These are phyloP conservation scores for Schizophyllum commune DNA, from an alignment of 1,284 basidiomycete species.

Conservation along the genomic window DNA sequence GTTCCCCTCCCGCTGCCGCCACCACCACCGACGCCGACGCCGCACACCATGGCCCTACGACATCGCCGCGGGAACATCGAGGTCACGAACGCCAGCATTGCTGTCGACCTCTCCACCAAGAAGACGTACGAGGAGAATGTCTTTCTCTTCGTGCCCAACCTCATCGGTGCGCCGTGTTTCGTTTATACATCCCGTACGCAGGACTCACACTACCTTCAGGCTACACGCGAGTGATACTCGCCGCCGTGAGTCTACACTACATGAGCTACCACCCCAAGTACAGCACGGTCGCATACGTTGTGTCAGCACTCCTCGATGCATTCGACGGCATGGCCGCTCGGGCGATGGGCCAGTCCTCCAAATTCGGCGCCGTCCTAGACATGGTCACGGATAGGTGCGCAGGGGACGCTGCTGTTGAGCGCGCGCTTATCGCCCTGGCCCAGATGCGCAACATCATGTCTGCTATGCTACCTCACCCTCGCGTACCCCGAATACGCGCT, in stretches of 20 bases:
- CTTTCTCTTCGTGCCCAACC: constrained; percentile 93
- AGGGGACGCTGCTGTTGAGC: background rate
- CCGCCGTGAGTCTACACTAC: constrained; percentile 83
- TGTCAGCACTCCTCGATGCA: constrained; percentile 94
- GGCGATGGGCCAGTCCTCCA: constrained; percentile 82
- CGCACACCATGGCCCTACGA: background rate
- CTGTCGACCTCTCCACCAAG: constrained; percentile 76
- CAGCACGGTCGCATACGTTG: constrained; percentile 84
- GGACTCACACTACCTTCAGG: constrained; percentile 37
- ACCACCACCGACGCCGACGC: background rate
- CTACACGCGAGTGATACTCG: constrained; percentile 88
- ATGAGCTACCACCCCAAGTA: constrained; percentile 94
- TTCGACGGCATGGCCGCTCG: constrained; percentile 95
- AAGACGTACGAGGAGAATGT: constrained; percentile 87
- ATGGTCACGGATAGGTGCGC: constrained; percentile 98
- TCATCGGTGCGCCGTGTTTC: constrained; percentile 60
- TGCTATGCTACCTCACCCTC: constrained; percentile 90
- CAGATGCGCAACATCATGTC: constrained; percentile 93
- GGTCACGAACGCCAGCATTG: constrained; percentile 70
- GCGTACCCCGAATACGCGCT: constrained; percentile 82
- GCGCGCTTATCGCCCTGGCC: constrained; percentile 2
- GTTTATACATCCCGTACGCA: background rate
- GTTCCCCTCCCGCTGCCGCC: no score
- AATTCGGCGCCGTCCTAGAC: constrained; percentile 97
- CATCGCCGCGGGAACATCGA: background rate